Evolutionary conservation across 805 yeast species (phyloP).

Genomic region (Candida hungchunana): DNA sequence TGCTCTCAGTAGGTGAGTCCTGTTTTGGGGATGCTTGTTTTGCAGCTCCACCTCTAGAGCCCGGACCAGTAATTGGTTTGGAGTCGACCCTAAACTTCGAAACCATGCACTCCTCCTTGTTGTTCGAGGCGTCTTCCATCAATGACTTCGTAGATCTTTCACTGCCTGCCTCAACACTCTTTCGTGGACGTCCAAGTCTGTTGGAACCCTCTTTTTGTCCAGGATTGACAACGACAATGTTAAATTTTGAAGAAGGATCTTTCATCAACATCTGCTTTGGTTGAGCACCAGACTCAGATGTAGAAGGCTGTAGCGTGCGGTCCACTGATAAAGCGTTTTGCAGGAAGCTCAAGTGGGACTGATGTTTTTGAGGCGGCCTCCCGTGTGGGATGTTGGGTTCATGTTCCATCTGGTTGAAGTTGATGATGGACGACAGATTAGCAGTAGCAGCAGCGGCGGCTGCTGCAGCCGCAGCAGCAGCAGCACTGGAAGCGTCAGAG

Average conservation of each 20-base stretch:
- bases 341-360: slow-evolving; percentile 13
- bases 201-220: slow-evolving; percentile 22
- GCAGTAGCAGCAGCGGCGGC: slow-evolving; percentile 25
- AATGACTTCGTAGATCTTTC: slow-evolving; percentile 1
- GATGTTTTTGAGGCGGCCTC: slow-evolving; percentile 1
- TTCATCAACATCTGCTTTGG: slow-evolving; percentile 23
- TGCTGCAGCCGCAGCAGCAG: slow-evolving; percentile 7
- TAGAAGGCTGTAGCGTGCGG: background rate
- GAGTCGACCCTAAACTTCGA: slow-evolving; percentile 26
- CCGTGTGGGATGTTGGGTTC: background rate
- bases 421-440: slow-evolving; percentile 24
- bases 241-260: slow-evolving; percentile 21
- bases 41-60: slow-evolving; percentile 29
- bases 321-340: slow-evolving; percentile 10
- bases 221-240: slow-evolving; percentile 27
- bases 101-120: slow-evolving; percentile 22
- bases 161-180: slow-evolving; percentile 3
- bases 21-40: too few species aligned
- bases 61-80: slow-evolving; percentile 25
- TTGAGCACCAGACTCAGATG: background rate
- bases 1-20: too few species aligned
- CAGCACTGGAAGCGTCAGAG: slow-evolving; percentile 3
- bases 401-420: slow-evolving; percentile 18
- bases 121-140: slow-evolving; percentile 13
- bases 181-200: slow-evolving; percentile 27